Evolutionary conservation across 345 rosid genomes (phyloP), one percentile per base, ranked within the genome.

Genomic region (Theobroma cacao): DNA sequence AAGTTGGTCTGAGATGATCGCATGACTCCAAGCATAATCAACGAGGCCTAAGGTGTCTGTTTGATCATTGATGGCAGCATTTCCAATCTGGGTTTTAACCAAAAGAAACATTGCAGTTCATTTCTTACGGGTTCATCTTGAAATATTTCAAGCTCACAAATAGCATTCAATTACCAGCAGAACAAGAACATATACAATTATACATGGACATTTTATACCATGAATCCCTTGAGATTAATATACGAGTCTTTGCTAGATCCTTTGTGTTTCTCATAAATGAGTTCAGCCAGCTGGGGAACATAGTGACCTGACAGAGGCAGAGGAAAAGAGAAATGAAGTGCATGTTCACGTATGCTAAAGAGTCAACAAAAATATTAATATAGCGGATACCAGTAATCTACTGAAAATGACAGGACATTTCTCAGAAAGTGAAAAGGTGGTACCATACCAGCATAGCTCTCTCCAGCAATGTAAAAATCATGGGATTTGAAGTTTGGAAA

Each of bases 231-330:
- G 63, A 93, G 86, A 72, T 93, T 92, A 72, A 93, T 92, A 76
- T 72, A 80, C 3, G 85, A 78, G 33, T 78, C 79, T 33, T 60
- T 68, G 72, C 47, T 56, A 15, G 79, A 86, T 30, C 61, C 77
- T 80, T 87, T 81, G 86, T 92, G 92, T 74, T 84, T 83, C 36
- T 91, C 89, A 72, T 82, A 82, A 48, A 93, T 89, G 30, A 83
- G 78, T 76, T 93, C 90, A 22, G 97, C 91, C 9, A 93, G 91
- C 71, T 93, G 97, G n/a, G 97, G 97, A 76, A 87, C 97, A 82
- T 90, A 92, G 59, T 93, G 97, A 74, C 98, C 98, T 93, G 48
- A 43, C 31, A n/a, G n/a, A 47, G 47, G 30, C 72, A 22, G 20
- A 41, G 9, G 7, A 26, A 17, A 61, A 66, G 3, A 48, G 36